Base-by-base conservation (phyloP, 495 filamentous ascomycete genomes). In the Neurospora tetrasperma region DNA sequence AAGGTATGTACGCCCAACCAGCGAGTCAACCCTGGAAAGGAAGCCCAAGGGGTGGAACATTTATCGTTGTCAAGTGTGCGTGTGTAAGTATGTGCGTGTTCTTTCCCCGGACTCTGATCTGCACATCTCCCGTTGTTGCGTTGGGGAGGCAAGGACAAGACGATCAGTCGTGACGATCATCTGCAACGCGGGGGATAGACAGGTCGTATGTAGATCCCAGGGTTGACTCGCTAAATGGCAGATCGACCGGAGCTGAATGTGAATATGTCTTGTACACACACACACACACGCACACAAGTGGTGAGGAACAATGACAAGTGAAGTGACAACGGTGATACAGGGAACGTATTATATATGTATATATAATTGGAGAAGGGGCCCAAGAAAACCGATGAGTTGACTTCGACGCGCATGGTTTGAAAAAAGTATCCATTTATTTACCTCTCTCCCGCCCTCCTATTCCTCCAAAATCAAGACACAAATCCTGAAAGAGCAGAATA, bases 371-470 rank as follows among this genome's bases (percentile, higher is more conserved):
- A 35, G 27, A 66, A 66, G 27, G 54, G 54, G 54, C 7, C 27
- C 54, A 66, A 66, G 54, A 66, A 66, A 66, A 66, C 27, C 18
- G 54, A 62, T 35, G 54, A 35, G 54, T 66, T 35, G 54, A 66
- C 54, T 66, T 66, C 35, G 54, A 66, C 27, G 54, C 35, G 54
- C 54, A 66, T 35, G 54, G 27, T 66, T 66, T 35, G 54, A 66
- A 66, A 66, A 66, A 66, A 66, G 54, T 66, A 31, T 66, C 54
- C 54, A 35, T 66, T 66, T 35, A 66, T 66, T 66, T 66, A 66
- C 54, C 54, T 8, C 54, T 62, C 7, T 18, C 54, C 54, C 54
- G 12, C 54, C 54, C 54, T 66, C 14, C 31, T 18, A 38, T 16
- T 16, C 35, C 54, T 35, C 54, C 43, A 71, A 31, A 40, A 69